Base-by-base conservation (phyloP, 306 rosid genomes). In the Quercus rubra region DNA sequence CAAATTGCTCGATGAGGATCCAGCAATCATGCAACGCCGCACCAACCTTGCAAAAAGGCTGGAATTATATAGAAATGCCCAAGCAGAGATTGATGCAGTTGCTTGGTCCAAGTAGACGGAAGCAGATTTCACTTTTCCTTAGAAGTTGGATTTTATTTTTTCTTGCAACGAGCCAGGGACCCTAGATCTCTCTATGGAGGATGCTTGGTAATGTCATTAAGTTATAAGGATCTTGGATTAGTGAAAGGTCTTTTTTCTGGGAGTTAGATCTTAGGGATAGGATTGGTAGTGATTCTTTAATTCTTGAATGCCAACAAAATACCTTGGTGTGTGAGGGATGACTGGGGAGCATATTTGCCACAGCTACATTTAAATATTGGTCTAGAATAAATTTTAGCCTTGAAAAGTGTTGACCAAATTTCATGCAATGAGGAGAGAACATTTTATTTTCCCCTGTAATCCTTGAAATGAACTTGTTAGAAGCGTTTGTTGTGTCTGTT, bases 1-100 rank as follows among this genome's bases (percentile, higher is more conserved):
- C 0, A 81, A 94, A 8, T 75, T 94, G 77, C 82, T 94, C 88
- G 92, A 94, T 8, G 97, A 94, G 91, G 98, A 94, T 83, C 98
- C 98, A 23, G 96, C 92, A 13, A 73, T 94, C 62, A 94, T 94
- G 98, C 97, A 92, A 82, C 83, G 97, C 33, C 92, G 97, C 6
- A 1, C 79, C 57, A 92, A 83, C 74, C 91, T 94, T 0, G 87
- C 92, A 54, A 89, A 89, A 89, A 94, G 97, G 82, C 93, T 94
- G 70, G 97, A 92, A 83, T 55, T 94, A 70, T 94, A 94, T 84
- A 80, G 97, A 59, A 92, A 96, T 63, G 98, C 98, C 6, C 98
- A 92, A 81, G 87, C 91, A 6, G 98, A 94, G 30, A 90, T 94
- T 20, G 98, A 94, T 78, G 78, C 98, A 15, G 98, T 87, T 71